Base-by-base conservation (phyloP, 2,329 filamentous ascomycete species). In the Colletotrichum horii region DNA sequence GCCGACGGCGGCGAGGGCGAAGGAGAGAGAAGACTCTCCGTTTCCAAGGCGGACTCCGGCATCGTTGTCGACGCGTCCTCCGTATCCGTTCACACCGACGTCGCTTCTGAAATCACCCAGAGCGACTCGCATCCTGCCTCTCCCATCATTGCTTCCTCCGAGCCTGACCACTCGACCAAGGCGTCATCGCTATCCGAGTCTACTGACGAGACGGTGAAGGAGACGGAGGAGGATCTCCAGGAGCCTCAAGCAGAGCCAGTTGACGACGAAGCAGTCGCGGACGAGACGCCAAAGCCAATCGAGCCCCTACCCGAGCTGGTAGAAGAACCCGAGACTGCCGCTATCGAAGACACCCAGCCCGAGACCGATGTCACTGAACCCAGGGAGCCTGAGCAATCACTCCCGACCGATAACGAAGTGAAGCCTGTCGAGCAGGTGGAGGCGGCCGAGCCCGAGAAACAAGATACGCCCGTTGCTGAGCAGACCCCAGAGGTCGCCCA, bases 131-230 rank as follows among this genome's bases (percentile, higher is more conserved):
- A 89, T 68, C 90, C 91, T 6, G 82, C 88, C 14, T 93, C 91
- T 16, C 91, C 91, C 1, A 81, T 88, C 26, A 87, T 87, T 60
- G 84, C 84, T 24, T 87, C 86, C 19, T 92, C 90, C 8, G 91
- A 93, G 74, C 84, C 88, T 52, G 90, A 87, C 16, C 87, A 89
- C 66, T 93, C 91, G 4, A 93, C 92, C 8, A 91, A 90, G 78
- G 91, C 92, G 6, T 93, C 91, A 0, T 93, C 92, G 0, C 81
- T 93, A 12, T 93, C 91, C 8, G 92, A 92, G 76, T 90, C 89
- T 3, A 93, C 91, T 3, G 89, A 93, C 74, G 91, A 92, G 79
- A 92, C 91, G 6, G 82, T 91, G 3, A 86, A 88, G 60, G 84
- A 83, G 15, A 75, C 76, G 8, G 85, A 86, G 61, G 86, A 83